Evolutionary conservation across 495 filamentous ascomycete species (phyloP), one percentile per base, ranked within the genome.

Genomic region (Penicillium tannophilum): DNA sequence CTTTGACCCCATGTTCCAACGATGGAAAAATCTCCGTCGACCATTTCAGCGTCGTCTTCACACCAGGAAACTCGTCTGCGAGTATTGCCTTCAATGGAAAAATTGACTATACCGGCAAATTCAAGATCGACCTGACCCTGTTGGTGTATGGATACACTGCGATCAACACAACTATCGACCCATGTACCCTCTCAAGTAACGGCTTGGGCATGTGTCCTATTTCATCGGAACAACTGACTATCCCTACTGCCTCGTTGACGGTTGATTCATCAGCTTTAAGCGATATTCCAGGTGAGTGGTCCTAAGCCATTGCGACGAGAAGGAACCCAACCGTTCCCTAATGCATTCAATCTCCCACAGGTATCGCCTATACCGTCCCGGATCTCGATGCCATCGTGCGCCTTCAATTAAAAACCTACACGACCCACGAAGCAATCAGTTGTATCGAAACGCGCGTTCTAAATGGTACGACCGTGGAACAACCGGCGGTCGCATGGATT

Each of bases 401-500:
- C 57, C 83, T 98, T 44, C 82, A 82, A 63, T 85, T 98, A 76
- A 92, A 88, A 66, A 73, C 70, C 11, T 83, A 77, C 8, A 78
- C 81, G 54, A 84, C 80, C 2, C 76, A 78, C 17, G 69, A 81
- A 36, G 85, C 76, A 51, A 82, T 97, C 24, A 88, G 91, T 56
- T 98, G 94, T 65, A 81, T 98, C 8, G 90, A 97, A 73, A 92
- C 92, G 8, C 79, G 84, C 54, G 80, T 98, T 39, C 93, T 89
- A 31, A 98, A 98, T 67, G 90, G 90, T 59, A 91, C 95, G 71
- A 93, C 94, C 1, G 93, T 98, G 51, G 84, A 97, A 63, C 86
- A 96, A 67, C 79, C 89, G 56, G 93, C 84, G 53, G 91, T 98
- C 8, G 88, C 90, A 57, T 98, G 94, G 94, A 75, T 82, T 16